Conservation (phyloP, 225 moss, liverwort and hornwort species). For the Ulota crispa region DNA sequence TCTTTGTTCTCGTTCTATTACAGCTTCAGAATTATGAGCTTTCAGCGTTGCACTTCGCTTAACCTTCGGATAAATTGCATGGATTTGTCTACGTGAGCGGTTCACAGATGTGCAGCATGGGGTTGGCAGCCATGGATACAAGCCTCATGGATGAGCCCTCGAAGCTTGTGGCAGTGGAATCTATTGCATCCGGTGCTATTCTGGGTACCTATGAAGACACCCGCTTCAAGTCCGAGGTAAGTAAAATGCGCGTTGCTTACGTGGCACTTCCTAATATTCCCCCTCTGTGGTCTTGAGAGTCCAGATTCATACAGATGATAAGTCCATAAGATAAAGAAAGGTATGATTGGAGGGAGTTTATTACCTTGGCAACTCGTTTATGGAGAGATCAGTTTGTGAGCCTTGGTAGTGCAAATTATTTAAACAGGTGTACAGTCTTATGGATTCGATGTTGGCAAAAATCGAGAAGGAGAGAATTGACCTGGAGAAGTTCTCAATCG, state of each 20-base stretch:
- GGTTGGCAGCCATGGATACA: slow-evolving; percentile 61
- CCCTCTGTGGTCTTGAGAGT: slow-evolving; percentile 3
- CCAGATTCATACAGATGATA: slow-evolving; percentile 8
- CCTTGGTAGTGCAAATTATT: slow-evolving; percentile 32
- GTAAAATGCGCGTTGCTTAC: slow-evolving; percentile 23
- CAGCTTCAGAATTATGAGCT: neutral
- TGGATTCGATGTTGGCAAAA: slow-evolving; percentile 57
- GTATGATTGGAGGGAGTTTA: neutral
- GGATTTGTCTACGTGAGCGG: slow-evolving; percentile 25
- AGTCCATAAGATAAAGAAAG: neutral
- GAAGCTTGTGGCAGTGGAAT: slow-evolving; percentile 67
- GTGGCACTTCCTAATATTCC: neutral
- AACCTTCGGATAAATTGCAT: slow-evolving; percentile 6
- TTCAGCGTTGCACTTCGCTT: neutral
- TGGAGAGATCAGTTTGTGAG: slow-evolving; percentile 8
- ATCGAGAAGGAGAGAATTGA: slow-evolving; percentile 49
- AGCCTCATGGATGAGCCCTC: slow-evolving; percentile 61
- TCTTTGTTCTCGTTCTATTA: neutral
- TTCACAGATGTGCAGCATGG: slow-evolving; percentile 65
- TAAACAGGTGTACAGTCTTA: slow-evolving; percentile 52
- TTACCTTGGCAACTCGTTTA: slow-evolving; percentile 9
- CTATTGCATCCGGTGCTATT: slow-evolving; percentile 69
- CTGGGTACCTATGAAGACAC: slow-evolving; percentile 68
- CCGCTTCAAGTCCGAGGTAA: slow-evolving; percentile 66
- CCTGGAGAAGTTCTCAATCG: slow-evolving; percentile 39